Percentiles rank a stretch among this genome's conserved stretches.
Evolutionary conservation across 2,329 filamentous ascomycete genomes (phyloP).

Genomic region (Nothophaeocryptopus gaeumannii): DNA sequence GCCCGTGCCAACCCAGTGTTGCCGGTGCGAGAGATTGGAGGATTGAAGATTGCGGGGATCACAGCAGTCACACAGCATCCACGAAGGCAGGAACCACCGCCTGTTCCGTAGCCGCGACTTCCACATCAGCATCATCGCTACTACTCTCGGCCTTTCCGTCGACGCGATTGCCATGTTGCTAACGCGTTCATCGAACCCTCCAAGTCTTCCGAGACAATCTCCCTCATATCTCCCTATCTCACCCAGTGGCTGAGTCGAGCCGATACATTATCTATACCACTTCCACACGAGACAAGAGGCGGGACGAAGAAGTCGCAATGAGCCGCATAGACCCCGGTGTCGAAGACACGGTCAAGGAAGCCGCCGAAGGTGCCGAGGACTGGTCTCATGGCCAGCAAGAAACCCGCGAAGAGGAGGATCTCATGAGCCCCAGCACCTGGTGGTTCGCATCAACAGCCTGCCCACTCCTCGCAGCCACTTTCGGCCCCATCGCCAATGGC

Average conservation of each 20-base stretch:
- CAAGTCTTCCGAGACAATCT: too few relatives aligned
- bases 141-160: too few relatives aligned
- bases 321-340: constrained; percentile 50
- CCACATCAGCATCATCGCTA: too few relatives aligned
- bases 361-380: constrained; percentile 44
- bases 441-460: constrained; percentile 61
- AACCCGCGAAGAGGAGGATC: constrained; percentile 40
- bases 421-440: constrained; percentile 49
- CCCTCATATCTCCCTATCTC: too few relatives aligned
- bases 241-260: too few relatives aligned
- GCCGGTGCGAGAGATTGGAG: too few relatives aligned
- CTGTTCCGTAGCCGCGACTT: too few relatives aligned
- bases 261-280: neutral
- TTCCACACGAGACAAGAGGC: neutral
- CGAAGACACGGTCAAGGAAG: constrained; percentile 48
- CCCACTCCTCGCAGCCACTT: constrained; percentile 53
- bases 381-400: constrained; percentile 31
- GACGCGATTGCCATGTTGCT: too few relatives aligned
- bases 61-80: too few relatives aligned
- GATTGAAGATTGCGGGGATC: too few relatives aligned
- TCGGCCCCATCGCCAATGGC: constrained; percentile 39
- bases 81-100: too few relatives aligned
- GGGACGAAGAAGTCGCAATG: constrained; percentile 19
- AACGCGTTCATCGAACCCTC: neutral
- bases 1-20: too few relatives aligned